phyloP scores from a whole-genome alignment of 1,139 yeast genomes.

The Diutina ranongensis region DNA sequence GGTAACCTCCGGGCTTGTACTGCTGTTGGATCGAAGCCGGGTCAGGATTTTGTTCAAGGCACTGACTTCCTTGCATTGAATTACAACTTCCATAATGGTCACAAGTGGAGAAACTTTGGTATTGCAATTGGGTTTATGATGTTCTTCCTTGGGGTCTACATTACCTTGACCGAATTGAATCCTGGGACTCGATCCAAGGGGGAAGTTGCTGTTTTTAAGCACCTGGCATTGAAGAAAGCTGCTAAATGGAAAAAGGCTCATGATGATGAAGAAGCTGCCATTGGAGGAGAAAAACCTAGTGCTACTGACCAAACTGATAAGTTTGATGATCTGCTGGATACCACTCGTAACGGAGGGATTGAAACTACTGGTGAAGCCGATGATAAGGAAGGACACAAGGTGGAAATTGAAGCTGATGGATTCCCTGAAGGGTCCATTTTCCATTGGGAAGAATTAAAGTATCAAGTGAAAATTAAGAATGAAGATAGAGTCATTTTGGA shows the following conservation, averaged over 20 bases:
- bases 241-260: neutral
- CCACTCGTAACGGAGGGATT: too few relatives aligned
- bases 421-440: constrained; percentile 32
- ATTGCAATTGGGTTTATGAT: neutral
- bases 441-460: constrained; percentile 73
- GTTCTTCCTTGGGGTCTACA: constrained; percentile 16
- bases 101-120: constrained; percentile 13
- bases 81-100: constrained; percentile 25
- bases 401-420: neutral
- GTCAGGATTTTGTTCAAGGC: constrained; percentile 32
- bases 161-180: constrained; percentile 26
- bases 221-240: constrained; percentile 2
- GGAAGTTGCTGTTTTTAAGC: constrained; percentile 16
- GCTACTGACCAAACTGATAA: neutral
- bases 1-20: constrained; percentile 7
- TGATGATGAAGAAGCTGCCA: neutral
- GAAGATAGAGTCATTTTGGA: constrained; percentile 53
- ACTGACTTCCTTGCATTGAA: constrained; percentile 26
- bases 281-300: neutral
- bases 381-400: too few relatives aligned
- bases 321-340: neutral
- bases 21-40: constrained; percentile 25
- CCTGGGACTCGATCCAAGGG: constrained; percentile 28
- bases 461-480: constrained; percentile 42
- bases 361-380: too few relatives aligned